These are phyloP conservation scores for Endocalyx cinctus DNA, from an alignment of 2,329 filamentous ascomycete species.

Conservation along the genomic window DNA sequence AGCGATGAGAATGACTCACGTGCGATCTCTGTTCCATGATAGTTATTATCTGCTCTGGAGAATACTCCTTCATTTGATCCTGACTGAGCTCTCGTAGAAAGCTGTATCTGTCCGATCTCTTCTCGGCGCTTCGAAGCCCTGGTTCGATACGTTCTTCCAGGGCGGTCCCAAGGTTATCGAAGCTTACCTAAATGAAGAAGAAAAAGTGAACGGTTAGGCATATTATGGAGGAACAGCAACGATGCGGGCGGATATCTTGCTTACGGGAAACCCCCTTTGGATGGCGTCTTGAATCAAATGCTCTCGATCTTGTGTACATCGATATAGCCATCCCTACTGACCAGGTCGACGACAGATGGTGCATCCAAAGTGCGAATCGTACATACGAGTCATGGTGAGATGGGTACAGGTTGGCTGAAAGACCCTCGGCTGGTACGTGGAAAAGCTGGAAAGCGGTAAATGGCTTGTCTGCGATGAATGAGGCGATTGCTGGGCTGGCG, in stretches of 20 bases:
- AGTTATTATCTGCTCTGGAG: conserved; percentile 39
- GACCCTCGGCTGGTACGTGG: conserved; percentile 8
- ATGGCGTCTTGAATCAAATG: conserved; percentile 34
- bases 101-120: conserved; percentile 37
- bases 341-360: conserved; percentile 51
- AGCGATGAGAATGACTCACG: conserved; percentile 31
- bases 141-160: conserved; percentile 31
- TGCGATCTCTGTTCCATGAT: conserved; percentile 48
- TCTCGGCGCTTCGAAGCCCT: conserved; percentile 34
- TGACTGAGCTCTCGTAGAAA: conserved; percentile 40
- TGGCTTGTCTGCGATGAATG: too few species aligned
- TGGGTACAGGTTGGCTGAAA: conserved; percentile 54
- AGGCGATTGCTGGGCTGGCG: conserved; percentile 1
- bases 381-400: conserved; percentile 62
- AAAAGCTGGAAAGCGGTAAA: conserved; percentile 3
- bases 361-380: conserved; percentile 50
- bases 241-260: not conserved
- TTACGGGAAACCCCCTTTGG: conserved; percentile 22
- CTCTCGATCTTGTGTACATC: conserved; percentile 45
- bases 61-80: conserved; percentile 41
- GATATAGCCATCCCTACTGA: conserved; percentile 67
- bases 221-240: not conserved
- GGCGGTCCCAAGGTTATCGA: conserved; percentile 29
- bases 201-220: conserved; percentile 3
- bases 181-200: conserved; percentile 10